These are phyloP conservation scores for Sedum album DNA, from an alignment of 164 flowering plant species.

Conservation along the genomic window DNA sequence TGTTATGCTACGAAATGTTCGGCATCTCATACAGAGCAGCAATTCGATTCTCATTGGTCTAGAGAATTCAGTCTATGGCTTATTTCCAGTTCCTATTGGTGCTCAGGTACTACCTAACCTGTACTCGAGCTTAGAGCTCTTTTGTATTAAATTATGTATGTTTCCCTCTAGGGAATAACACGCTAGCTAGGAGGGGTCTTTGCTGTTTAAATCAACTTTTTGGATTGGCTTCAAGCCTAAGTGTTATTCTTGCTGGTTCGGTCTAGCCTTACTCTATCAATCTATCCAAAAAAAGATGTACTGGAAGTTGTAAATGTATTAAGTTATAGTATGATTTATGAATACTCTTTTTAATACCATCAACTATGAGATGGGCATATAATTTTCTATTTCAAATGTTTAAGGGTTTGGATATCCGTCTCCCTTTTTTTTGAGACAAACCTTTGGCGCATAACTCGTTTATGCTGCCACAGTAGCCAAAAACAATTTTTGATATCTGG, in stretches of 20 bases:
- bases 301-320: not conserved
- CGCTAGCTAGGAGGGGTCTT: no score
- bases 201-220: no score
- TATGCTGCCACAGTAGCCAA: not conserved
- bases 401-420: no score
- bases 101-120: constrained; percentile 60
- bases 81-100: constrained; percentile 92
- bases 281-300: no score
- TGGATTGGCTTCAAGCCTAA: no score
- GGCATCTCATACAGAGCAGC: constrained; percentile 46
- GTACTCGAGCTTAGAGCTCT: not conserved
- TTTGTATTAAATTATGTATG: not conserved
- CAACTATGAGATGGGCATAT: not conserved
- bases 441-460: not conserved
- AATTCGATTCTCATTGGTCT: constrained; percentile 53
- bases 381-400: not conserved
- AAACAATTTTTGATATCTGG: not conserved
- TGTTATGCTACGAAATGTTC: constrained; percentile 70
- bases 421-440: no score
- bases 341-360: not conserved
- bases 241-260: no score
- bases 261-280: no score
- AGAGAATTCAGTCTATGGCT: constrained; percentile 69
- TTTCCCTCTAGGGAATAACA: no score
- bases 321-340: no score